A percentile compares a stretch with the other conserved stretches of the same genome.
Evolutionary conservation across 2,329 filamentous ascomycete species (phyloP).

Genomic region (Helotiales sp.): DNA sequence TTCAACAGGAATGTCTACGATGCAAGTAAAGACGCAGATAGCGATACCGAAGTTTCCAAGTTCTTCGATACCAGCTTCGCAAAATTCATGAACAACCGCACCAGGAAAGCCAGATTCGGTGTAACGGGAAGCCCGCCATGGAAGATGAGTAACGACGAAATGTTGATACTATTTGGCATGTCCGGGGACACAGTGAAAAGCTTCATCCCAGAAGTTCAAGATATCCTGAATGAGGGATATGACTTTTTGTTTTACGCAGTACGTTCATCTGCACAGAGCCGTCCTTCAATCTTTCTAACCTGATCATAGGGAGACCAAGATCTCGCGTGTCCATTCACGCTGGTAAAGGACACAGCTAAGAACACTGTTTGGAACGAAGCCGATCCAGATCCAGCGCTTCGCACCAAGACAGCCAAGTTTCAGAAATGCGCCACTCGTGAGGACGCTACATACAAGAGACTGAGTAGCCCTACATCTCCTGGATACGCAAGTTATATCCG

Average conservation of each 20-base stretch:
- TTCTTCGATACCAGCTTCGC: not conserved
- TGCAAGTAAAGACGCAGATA: not conserved
- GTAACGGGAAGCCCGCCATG: not conserved
- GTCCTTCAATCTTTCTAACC: conserved; percentile 19
- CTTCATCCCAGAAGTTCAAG: not conserved
- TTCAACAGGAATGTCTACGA: not conserved
- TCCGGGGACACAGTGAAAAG: not conserved
- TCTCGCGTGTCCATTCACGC: conserved; percentile 23
- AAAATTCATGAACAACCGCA: not conserved
- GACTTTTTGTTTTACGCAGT: conserved; percentile 29
- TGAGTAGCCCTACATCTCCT: conserved; percentile 12
- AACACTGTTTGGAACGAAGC: conserved; percentile 20
- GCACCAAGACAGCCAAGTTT: conserved; percentile 35
- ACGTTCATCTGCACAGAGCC: conserved; percentile 22
- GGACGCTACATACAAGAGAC: conserved; percentile 25
- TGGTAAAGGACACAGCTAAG: not conserved
- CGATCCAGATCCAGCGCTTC: conserved; percentile 10
- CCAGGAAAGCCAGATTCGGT: not conserved
- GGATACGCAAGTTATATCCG: conserved; percentile 30
- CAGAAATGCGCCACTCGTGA: conserved; percentile 28
- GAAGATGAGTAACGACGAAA: not conserved
- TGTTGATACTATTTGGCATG: not conserved
- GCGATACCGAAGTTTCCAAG: not conserved
- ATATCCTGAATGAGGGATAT: conserved; percentile 22
- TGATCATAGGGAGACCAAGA: conserved; percentile 28